These are phyloP conservation scores for Rosa multiflora DNA, from an alignment of 306 rosid genomes.

Conservation along the genomic window DNA sequence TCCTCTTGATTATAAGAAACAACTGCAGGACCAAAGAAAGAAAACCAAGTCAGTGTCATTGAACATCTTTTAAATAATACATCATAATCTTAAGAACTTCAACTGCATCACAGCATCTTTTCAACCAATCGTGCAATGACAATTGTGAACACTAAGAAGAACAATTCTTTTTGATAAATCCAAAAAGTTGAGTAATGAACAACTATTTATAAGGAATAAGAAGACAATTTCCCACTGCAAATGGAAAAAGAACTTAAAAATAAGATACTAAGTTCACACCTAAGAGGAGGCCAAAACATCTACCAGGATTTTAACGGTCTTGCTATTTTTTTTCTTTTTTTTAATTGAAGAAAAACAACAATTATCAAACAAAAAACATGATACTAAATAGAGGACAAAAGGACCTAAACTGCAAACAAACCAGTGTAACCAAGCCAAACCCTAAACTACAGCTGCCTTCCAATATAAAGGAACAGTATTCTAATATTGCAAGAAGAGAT, in stretches of 20 bases:
- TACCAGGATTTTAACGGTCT: background rate
- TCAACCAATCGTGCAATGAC: background rate
- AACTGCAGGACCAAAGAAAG: constrained; percentile 40
- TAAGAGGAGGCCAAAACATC: background rate
- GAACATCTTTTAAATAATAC: background rate
- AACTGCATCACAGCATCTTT: background rate
- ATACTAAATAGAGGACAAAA: background rate
- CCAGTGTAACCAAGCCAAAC: background rate
- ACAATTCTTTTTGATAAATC: background rate
- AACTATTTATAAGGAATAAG: background rate
- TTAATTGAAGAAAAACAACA: background rate
- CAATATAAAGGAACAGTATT: background rate
- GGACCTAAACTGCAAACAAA: background rate
- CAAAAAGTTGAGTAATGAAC: background rate
- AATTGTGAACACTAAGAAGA: background rate
- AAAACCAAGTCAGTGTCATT: constrained; percentile 2
- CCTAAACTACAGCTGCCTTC: background rate
- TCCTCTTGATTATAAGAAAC: constrained; percentile 97
- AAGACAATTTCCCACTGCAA: background rate
- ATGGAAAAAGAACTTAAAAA: background rate
- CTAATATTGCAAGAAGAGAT: background rate
- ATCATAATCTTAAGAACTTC: background rate
- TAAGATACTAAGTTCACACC: background rate
- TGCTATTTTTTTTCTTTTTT: background rate
- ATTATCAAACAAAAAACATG: background rate